Percentiles rank a stretch among this genome's conserved stretches.
Conservation (phyloP, 2,329 filamentous ascomycete genomes). For the Claviceps africana region DNA sequence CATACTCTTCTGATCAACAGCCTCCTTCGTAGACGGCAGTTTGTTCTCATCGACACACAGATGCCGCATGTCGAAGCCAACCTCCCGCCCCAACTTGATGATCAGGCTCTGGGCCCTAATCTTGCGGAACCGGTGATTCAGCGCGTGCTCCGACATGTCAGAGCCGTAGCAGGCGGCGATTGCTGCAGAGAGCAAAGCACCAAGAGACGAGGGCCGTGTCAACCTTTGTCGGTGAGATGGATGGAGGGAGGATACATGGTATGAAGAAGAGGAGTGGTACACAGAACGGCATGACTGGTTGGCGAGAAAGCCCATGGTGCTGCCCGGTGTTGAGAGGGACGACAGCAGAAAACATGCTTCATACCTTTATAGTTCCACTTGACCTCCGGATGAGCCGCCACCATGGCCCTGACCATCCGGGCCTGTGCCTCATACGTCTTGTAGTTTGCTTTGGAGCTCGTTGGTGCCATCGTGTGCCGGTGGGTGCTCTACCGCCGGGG, state of each 20-base stretch:
- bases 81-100: conserved; percentile 21
- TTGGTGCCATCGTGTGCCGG: conserved; percentile 23
- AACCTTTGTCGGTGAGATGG: conserved; percentile 14
- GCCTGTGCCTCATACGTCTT: conserved; percentile 45
- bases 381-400: conserved; percentile 39
- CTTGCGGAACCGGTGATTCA: conserved; percentile 39
- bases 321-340: not conserved
- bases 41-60: conserved; percentile 22
- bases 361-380: conserved; percentile 50
- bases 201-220: conserved; percentile 8
- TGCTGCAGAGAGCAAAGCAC: conserved; percentile 22
- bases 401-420: conserved; percentile 45
- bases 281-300: not conserved
- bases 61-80: conserved; percentile 28
- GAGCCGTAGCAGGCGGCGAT: conserved; percentile 34
- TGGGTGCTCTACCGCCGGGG: not conserved
- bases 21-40: conserved; percentile 24
- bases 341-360: conserved; percentile 10
- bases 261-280: not conserved
- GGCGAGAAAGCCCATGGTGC: not conserved
- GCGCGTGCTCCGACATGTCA: conserved; percentile 31
- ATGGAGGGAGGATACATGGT: not conserved
- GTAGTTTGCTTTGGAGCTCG: conserved; percentile 36
- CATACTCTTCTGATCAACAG: conserved; percentile 29
- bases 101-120: conserved; percentile 28